Base-by-base conservation (phyloP, 805 yeast species). In the Ogataea glucozyma region DNA sequence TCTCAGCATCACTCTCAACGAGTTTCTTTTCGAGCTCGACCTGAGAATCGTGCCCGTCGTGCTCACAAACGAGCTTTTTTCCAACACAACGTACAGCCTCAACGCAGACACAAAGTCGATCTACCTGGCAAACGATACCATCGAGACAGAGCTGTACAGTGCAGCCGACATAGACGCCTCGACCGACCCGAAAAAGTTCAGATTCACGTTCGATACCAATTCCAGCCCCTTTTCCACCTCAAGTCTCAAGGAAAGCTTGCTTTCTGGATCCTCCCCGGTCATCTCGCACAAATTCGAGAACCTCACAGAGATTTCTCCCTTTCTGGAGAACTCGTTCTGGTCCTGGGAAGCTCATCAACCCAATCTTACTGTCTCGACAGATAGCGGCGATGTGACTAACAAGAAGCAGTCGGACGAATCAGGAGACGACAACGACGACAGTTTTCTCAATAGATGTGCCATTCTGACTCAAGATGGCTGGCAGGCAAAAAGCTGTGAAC, bases 291-390 rank as follows among this genome's bases (percentile, higher is more conserved):
- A 10, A 23, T 56, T 49, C 31, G 36, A 22, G 41, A 49, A 55
- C 35, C 26, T 66, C 9, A 26, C 62, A 11, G 52, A 58, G 12
- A 58, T 73, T 7, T 56, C 67, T 0, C 39, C 52, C 0, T 53
- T 72, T 19, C 43, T 75, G 10, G 57, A 67, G 12, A 33, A 56
- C 12, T 62, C 74, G 0, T 44, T 75, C 26, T 89, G 97, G 97
- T 75, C 91, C 2, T 89, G 97, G 97, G 75, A 72, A 0, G 56
- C 70, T 0, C 60, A 64, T 8, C 76, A 83, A 55, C 93, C 93
- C 1, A 44, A 52, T 31, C 9, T 47, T 14, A 39, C 49, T 3
- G 32, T 37, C n/a, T 38, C 48, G 1, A 31, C n/a, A 6, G 38
- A 51, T 24, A 40, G 30, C 37, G 34, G n/a, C 13, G 22, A 10